Conservation (phyloP, 2,329 filamentous ascomycete species). For the Penicillium capsulatum region DNA sequence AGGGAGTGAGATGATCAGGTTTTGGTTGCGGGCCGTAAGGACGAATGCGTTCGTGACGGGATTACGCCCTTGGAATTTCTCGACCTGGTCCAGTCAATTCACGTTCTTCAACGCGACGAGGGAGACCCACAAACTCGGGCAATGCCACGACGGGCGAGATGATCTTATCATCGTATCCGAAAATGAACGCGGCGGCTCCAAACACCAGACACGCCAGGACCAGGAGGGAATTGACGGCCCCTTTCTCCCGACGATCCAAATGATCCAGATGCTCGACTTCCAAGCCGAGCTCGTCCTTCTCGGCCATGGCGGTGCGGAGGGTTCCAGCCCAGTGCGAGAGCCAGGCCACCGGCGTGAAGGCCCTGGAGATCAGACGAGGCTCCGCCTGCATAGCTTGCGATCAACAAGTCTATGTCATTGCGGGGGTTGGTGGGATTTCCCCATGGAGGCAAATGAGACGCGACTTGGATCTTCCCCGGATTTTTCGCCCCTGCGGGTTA, state of each 20-base stretch:
- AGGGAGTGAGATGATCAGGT: constrained; percentile 35
- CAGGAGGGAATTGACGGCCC: constrained; percentile 24
- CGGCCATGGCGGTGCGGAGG: constrained; percentile 3
- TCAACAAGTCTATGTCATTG: constrained; percentile 1
- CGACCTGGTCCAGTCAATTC: too few species aligned
- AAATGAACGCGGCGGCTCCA: constrained; percentile 31
- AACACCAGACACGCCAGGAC: constrained; percentile 28
- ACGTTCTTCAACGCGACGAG: too few species aligned
- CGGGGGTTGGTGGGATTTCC: constrained; percentile 6
- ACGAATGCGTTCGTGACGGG: constrained; percentile 19
- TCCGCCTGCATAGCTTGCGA: constrained; percentile 1
- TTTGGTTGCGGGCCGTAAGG: constrained; percentile 34
- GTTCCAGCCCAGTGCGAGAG: constrained; percentile 7
- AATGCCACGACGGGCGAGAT: constrained; percentile 32
- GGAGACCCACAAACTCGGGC: constrained; percentile 23
- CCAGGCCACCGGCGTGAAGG: constrained; percentile 1
- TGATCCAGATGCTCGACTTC: constrained; percentile 23
- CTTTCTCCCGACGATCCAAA: constrained; percentile 9
- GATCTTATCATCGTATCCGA: constrained; percentile 33
- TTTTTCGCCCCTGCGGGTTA: constrained; percentile 1
- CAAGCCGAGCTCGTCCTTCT: constrained; percentile 7
- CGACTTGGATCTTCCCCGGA: constrained; percentile 4
- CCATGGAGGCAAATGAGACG: constrained; percentile 12
- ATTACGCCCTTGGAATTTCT: constrained; percentile 30
- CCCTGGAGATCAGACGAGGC: constrained; percentile 4